Evolutionary conservation across 352 stramenopile species (phyloP), one percentile per base, ranked within the genome.

Genomic region (Globisporangium middletonii): DNA sequence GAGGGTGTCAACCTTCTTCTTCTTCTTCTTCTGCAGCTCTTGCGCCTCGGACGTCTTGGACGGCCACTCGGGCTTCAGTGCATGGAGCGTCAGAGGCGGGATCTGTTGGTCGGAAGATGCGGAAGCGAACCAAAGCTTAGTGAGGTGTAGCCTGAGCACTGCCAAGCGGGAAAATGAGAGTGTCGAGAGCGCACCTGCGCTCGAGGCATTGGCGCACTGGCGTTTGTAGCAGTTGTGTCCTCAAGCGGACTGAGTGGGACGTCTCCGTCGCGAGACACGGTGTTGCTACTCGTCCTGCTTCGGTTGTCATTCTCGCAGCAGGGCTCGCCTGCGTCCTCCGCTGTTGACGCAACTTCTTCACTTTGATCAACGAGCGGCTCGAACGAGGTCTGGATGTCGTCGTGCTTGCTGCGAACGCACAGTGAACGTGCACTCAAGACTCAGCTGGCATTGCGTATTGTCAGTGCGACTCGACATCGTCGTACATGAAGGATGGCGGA

Each of bases 361-460:
- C 41, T 19, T 57, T 27, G 27, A 19, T 23, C 35, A 42, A 27
- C 30, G 9, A 49, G 35, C 1, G 46, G 23, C 30, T 55, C 47
- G 27, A 61, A 55, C 38, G 55, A 38, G 0, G 55, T 50, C 23
- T 61, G 35, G 46, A 61, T 61, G 48, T 61, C 55, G 18, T 61
- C 55, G 47, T 55, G 35, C 47, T 61, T 61, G 27, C 55, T 46
- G 41, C 13, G n/a, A 19, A 46, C 3, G 41, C 15, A 46, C 12
- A 15, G 11, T 45, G 2, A 44, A n/a, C 11, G 16, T 15, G 11
- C 38, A 44, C 38, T 4, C 2, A 2, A 44, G 2, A 44, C 41
- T 7, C 41, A 45, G 13, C n/a, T 45, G 18, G 18, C 18, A 12
- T 12, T 45, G 37, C 6, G 6, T 42, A 42, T 12, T 42, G 37